Percentiles rank a stretch among this genome's conserved stretches.
Conservation (phyloP, 2,329 filamentous ascomycete genomes). For the Penicillium glabrum region DNA sequence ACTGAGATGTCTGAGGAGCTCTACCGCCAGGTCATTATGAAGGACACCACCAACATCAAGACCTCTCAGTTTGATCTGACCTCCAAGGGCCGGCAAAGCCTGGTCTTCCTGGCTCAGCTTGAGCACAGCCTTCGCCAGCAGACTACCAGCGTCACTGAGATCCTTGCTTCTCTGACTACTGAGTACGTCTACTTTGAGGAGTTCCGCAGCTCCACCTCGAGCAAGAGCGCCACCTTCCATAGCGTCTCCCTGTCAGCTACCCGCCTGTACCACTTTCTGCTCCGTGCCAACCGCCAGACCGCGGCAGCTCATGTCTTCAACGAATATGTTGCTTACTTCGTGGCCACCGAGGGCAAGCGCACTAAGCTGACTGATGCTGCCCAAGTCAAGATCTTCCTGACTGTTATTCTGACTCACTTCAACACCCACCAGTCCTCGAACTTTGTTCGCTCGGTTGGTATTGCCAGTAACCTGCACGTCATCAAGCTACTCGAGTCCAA, state of each 20-base stretch:
- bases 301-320: conserved; percentile 29
- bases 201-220: conserved; percentile 37
- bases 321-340: conserved; percentile 35
- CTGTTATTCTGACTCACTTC: conserved; percentile 35
- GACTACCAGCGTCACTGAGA: conserved; percentile 40
- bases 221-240: conserved; percentile 39
- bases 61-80: conserved; percentile 34
- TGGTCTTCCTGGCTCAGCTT: conserved; percentile 48
- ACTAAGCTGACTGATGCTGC: conserved; percentile 26
- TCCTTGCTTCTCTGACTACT: conserved; percentile 46
- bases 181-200: conserved; percentile 44
- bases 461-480: conserved; percentile 31
- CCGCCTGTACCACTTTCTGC: conserved; percentile 36
- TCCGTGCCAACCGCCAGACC: conserved; percentile 22
- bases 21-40: conserved; percentile 41
- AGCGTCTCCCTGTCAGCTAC: conserved; percentile 35
- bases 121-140: conserved; percentile 40
- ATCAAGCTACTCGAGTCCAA: conserved; percentile 27
- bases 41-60: conserved; percentile 32
- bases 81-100: conserved; percentile 33
- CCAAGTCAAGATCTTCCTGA: conserved; percentile 33
- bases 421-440: conserved; percentile 33
- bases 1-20: conserved; percentile 37
- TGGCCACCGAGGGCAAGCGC: conserved; percentile 31
- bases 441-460: conserved; percentile 40